Conservation (phyloP, 78 protist species). For the Planoprotostelium fungivorum region DNA sequence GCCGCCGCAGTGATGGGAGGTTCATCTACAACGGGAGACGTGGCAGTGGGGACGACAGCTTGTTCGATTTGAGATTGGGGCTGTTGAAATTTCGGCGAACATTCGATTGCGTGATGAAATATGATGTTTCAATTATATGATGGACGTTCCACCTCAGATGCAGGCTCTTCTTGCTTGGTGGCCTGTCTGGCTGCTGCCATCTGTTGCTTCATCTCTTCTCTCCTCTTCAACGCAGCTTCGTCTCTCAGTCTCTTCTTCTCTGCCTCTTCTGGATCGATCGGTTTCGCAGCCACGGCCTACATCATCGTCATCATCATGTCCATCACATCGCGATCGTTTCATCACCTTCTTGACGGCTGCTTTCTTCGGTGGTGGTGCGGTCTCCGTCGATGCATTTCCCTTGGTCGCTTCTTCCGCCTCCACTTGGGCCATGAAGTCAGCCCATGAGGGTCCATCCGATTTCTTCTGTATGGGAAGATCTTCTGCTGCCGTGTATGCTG, state of each 20-base stretch:
- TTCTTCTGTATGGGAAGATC: too few relatives aligned
- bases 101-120: too few relatives aligned
- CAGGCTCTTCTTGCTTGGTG: not conserved
- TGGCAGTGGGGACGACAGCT: too few relatives aligned
- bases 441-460: not conserved
- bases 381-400: not conserved
- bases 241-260: not conserved
- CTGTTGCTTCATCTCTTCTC: not conserved
- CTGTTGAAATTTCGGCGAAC: too few relatives aligned
- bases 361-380: not conserved
- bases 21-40: too few relatives aligned
- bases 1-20: too few relatives aligned
- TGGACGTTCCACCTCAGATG: not conserved
- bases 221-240: not conserved
- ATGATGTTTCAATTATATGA: too few relatives aligned
- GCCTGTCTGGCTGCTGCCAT: not conserved
- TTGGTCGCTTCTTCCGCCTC: not conserved
- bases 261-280: not conserved
- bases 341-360: not conserved
- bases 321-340: not conserved
- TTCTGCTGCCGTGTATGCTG: too few relatives aligned
- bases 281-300: not conserved
- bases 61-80: too few relatives aligned
- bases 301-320: too few relatives aligned
- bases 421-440: not conserved